Percentiles rank a stretch among this genome's conserved stretches.
Conservation (phyloP, 164 flowering plant species). For the Vitis cinerea region DNA sequence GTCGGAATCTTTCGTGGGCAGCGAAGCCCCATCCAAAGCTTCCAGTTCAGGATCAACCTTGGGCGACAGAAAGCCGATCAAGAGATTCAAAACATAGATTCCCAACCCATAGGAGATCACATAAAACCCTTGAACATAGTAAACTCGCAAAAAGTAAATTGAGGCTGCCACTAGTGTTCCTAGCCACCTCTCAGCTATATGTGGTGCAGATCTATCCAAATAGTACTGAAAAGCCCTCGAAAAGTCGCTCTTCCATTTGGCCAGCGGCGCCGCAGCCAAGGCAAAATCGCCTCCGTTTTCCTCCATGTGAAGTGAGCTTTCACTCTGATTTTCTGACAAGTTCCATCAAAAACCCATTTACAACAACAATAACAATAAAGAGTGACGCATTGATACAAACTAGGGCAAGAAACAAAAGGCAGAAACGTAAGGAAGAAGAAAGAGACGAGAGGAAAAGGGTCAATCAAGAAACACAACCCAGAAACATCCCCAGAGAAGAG, state of each 20-base stretch:
- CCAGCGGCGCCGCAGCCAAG: conserved; percentile 39
- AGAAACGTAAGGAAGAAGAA: neutral
- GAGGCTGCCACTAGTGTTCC: conserved; percentile 58
- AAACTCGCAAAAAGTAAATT: conserved; percentile 61
- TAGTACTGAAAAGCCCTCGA: conserved; percentile 69
- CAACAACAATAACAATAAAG: neutral
- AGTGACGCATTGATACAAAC: neutral
- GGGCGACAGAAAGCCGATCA: conserved; percentile 86
- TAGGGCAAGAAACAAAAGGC: neutral
- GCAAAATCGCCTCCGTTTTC: conserved; percentile 36
- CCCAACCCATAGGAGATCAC: conserved; percentile 75
- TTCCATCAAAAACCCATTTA: neutral
- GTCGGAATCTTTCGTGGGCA: conserved; percentile 80
- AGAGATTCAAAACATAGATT: conserved; percentile 69
- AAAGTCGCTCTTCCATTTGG: conserved; percentile 64
- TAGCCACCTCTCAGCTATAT: conserved; percentile 63
- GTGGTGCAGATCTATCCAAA: conserved; percentile 74
- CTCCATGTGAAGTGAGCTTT: conserved; percentile 32
- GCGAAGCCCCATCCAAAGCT: conserved; percentile 61
- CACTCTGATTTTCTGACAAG: too few relatives aligned
- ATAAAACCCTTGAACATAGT: conserved; percentile 74
- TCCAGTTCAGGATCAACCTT: conserved; percentile 83
- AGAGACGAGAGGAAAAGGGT: neutral
- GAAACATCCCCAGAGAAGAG: neutral
- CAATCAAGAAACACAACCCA: neutral